Evolutionary conservation across 176 grass and related monocot genomes (phyloP).

Genomic region (Oryza meridionalis): DNA sequence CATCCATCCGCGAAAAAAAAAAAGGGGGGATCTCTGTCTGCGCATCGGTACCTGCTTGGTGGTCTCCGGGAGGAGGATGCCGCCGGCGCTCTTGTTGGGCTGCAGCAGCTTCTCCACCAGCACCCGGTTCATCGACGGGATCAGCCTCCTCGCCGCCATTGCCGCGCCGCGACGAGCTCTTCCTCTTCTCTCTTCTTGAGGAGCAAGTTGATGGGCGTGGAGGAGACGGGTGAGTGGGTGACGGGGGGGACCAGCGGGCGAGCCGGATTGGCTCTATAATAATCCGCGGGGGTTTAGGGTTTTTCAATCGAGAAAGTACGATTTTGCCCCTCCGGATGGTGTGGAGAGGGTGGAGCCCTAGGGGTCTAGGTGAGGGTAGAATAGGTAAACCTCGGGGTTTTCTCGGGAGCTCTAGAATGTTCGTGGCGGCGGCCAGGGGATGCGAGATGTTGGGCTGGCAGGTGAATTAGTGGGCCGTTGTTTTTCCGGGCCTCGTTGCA

Average conservation of each 20-base stretch:
- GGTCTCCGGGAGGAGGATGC: constrained; percentile 80
- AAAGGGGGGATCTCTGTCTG: neutral
- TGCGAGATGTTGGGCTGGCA: neutral
- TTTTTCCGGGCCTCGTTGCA: neutral
- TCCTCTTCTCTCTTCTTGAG: constrained; percentile 21
- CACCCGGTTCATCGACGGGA: constrained; percentile 76
- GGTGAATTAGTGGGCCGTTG: neutral
- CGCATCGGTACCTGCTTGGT: constrained; percentile 42
- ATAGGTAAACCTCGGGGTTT: neutral
- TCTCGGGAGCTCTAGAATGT: constrained; percentile 15
- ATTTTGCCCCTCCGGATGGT: neutral
- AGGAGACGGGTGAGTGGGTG: neutral
- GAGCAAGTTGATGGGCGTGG: constrained; percentile 11
- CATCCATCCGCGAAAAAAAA: neutral
- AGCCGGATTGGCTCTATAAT: no score
- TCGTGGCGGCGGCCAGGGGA: neutral
- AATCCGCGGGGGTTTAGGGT: constrained; percentile 39
- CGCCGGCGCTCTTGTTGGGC: constrained; percentile 69
- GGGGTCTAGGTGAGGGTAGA: neutral
- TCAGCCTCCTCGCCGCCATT: constrained; percentile 80
- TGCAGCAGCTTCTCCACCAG: constrained; percentile 80
- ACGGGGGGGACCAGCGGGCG: no score
- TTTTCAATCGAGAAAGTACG: neutral
- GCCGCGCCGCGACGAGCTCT: neutral
- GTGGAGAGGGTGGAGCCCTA: no score